Evolutionary conservation across 768 basidiomycete species (phyloP).

Genomic region (Auriscalpium vulgare): DNA sequence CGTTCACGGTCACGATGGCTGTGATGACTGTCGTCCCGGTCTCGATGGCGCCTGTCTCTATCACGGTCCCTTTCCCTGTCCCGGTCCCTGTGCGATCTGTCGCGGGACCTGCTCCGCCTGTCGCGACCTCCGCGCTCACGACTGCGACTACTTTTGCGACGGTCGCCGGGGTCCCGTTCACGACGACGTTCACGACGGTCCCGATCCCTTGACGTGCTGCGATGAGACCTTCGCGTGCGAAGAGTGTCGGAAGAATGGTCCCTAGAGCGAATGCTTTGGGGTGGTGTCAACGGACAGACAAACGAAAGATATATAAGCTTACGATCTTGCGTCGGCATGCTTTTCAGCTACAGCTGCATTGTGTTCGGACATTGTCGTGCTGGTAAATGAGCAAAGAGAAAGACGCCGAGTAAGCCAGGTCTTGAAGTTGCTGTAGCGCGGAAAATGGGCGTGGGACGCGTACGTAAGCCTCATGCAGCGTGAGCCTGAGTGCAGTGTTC

Average conservation of each 20-base stretch:
- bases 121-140: conserved; percentile 32
- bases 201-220: conserved; percentile 60
- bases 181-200: conserved; percentile 49
- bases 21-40: conserved; percentile 43
- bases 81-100: conserved; percentile 34
- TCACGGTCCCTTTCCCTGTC: conserved; percentile 40
- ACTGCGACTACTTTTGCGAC: conserved; percentile 57
- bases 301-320: no score
- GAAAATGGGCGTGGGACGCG: no score
- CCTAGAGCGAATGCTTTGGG: conserved; percentile 37
- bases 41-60: conserved; percentile 37
- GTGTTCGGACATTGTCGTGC: conserved; percentile 9
- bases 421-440: no score
- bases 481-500: no score
- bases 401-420: no score
- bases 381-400: no score
- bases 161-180: conserved; percentile 45
- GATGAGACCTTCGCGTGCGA: conserved; percentile 63
- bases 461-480: no score
- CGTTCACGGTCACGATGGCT: conserved; percentile 43
- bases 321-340: no score
- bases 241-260: conserved; percentile 74
- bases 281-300: no score
- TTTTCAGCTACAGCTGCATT: conserved; percentile 3
- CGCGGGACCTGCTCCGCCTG: conserved; percentile 31